phyloP scores from a whole-genome alignment of 805 yeast species.

The Candida ascalaphidarum region DNA sequence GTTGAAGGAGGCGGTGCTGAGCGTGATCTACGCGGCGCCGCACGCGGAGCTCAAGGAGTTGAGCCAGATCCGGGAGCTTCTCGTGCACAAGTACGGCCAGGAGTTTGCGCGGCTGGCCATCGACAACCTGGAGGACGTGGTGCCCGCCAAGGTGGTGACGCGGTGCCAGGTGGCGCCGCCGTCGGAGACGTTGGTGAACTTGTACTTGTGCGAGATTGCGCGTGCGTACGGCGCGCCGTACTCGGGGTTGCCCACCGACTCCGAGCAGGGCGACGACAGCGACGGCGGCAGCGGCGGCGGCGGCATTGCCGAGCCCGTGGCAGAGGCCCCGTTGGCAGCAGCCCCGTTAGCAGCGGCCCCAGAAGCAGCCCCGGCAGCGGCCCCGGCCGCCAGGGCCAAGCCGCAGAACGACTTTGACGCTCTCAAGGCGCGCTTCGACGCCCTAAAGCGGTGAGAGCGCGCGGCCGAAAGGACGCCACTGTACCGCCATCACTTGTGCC shows the following conservation, averaged over 20 bases:
- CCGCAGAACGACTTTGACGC: slow-evolving; percentile 50
- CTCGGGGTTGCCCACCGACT: slow-evolving; percentile 36
- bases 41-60: slow-evolving; percentile 75
- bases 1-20: slow-evolving; percentile 67
- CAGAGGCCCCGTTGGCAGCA: slow-evolving; percentile 1
- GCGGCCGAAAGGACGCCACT: no score
- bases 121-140: slow-evolving; percentile 39
- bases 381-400: slow-evolving; percentile 9
- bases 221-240: slow-evolving; percentile 70
- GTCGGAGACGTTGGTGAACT: slow-evolving; percentile 47
- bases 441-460: slow-evolving; percentile 40
- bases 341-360: slow-evolving; percentile 15
- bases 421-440: slow-evolving; percentile 67
- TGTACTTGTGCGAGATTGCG: slow-evolving; percentile 76
- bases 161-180: slow-evolving; percentile 68
- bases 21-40: slow-evolving; percentile 61
- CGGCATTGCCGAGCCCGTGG: slow-evolving; percentile 14
- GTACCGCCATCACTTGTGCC: no score
- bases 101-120: slow-evolving; percentile 54
- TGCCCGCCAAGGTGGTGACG: slow-evolving; percentile 60
- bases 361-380: slow-evolving; percentile 17
- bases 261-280: slow-evolving; percentile 21
- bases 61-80: slow-evolving; percentile 47
- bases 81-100: slow-evolving; percentile 55
- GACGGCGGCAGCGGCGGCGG: slow-evolving; percentile 12